Conservation (phyloP, 1,284 basidiomycete species). For the Fomitopsis pinicola region DNA sequence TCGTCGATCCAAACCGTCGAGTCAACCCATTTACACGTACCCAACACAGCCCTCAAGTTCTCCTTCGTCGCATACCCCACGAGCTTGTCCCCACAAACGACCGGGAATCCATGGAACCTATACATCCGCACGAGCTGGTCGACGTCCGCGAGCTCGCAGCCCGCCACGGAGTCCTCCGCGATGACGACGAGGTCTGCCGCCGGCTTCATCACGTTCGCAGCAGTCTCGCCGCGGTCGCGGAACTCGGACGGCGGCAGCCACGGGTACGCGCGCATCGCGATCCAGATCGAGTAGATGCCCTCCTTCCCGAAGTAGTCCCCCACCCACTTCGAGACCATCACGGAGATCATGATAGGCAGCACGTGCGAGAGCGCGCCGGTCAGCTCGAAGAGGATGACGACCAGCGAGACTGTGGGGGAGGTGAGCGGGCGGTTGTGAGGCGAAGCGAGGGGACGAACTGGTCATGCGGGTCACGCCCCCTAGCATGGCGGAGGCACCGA, state of each 20-base stretch:
- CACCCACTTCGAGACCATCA: conserved; percentile 75
- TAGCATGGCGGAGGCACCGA: conserved; percentile 78
- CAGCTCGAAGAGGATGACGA: conserved; percentile 73
- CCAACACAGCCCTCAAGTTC: conserved; percentile 44
- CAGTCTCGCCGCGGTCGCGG: conserved; percentile 60
- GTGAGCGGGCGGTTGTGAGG: too few relatives aligned
- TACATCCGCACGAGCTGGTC: conserved; percentile 41
- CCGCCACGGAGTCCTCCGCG: conserved; percentile 35
- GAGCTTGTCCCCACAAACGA: conserved; percentile 46
- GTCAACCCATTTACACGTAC: conserved; percentile 30
- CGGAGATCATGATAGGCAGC: conserved; percentile 74
- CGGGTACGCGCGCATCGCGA: conserved; percentile 66
- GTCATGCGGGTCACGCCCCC: conserved; percentile 83
- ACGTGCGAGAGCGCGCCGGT: conserved; percentile 74
- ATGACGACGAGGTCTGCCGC: conserved; percentile 47
- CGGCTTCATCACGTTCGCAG: conserved; percentile 59
- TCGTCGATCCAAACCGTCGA: not conserved
- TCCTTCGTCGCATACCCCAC: conserved; percentile 60
- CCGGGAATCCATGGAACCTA: conserved; percentile 59
- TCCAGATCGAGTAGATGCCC: conserved; percentile 75
- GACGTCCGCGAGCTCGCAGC: conserved; percentile 44
- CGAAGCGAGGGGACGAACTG: conserved; percentile 35
- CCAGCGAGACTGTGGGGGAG: conserved; percentile 53
- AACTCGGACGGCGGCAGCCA: conserved; percentile 72
- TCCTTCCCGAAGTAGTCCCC: conserved; percentile 68